Base-by-base conservation (phyloP, 768 basidiomycete species). In the Suillus decipiens region DNA sequence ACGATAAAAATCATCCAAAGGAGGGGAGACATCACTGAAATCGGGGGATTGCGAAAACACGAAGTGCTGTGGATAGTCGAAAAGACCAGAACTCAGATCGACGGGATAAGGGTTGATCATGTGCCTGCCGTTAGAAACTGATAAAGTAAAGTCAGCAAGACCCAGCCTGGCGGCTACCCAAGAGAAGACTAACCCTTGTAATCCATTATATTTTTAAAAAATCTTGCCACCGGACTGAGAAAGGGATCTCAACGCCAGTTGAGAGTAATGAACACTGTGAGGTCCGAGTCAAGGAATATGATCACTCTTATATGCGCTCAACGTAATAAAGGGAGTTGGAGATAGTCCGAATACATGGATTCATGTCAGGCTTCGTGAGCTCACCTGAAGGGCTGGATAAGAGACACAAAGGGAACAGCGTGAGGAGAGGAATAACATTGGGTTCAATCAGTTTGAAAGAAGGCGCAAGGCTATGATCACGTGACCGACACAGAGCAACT, bases 401-500 rank as follows among this genome's bases (percentile, higher is more conserved):
- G 67, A 68, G 63, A 69, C 61, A 62, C 67, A 69, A 63, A 69
- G 66, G 65, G 54, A 51, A 43, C 55, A 39, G 47, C 24, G 57
- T 57, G 15, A 22, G 14, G 37, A 54, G 63, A 43, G 15, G 14
- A 45, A 50, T 33, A 43, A 33, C 61, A 34, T 61, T 33, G 54
- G 39, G 28, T 39, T 39, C 28, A 15, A 22, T 36, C 24, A 45
- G 51, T 5, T 28, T 42, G 50, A 39, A 42, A 61, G 60, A 61
- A 60, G 45, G 33, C 19, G 51, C 50, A 22, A 57, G 36, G 56
- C 24, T 7, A 19, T 11, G 19, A 12, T 45, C 70, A 71, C 70
- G 69, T 71, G 70, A 65, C 51, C 14, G 51, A 61, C 45, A 76
- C 66, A 75, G 41, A 71, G 66, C 66, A 75, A 69, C 63, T 36